A percentile compares a stretch with the other conserved stretches of the same genome.
These are phyloP conservation scores for Chondrus crispus DNA, from an alignment of 23 red algal species.

Conservation along the genomic window DNA sequence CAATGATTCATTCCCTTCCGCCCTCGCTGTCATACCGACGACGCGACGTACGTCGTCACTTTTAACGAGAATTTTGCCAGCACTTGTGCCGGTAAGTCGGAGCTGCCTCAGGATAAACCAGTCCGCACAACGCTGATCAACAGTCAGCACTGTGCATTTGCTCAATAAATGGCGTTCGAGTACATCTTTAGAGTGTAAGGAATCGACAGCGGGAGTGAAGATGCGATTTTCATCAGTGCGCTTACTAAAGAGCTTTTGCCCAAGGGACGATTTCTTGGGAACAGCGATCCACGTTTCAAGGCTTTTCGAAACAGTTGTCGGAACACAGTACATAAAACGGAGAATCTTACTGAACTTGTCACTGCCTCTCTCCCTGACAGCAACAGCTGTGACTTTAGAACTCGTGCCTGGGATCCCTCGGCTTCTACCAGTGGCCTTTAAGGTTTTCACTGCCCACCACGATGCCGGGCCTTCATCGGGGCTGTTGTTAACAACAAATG, in stretches of 20 bases:
- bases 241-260: not conserved
- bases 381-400: not conserved
- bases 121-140: not conserved
- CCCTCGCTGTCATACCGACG: too few species aligned
- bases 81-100: not conserved
- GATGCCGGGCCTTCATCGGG: not conserved
- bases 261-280: not conserved
- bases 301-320: not conserved
- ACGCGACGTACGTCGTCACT: not conserved
- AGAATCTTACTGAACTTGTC: not conserved
- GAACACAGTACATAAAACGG: conserved; percentile 6
- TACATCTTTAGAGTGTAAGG: not conserved
- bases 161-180: not conserved
- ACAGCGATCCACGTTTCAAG: conserved; percentile 12
- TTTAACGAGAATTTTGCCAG: not conserved
- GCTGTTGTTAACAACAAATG: not conserved
- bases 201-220: not conserved
- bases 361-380: not conserved
- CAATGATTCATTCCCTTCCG: too few species aligned
- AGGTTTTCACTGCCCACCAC: not conserved
- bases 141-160: not conserved
- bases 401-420: not conserved
- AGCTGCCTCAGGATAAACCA: not conserved
- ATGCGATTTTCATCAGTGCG: not conserved
- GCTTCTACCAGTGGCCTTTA: too few species aligned